These are phyloP conservation scores for Acorus gramineus DNA, from an alignment of 106 monocot species.

Conservation along the genomic window DNA sequence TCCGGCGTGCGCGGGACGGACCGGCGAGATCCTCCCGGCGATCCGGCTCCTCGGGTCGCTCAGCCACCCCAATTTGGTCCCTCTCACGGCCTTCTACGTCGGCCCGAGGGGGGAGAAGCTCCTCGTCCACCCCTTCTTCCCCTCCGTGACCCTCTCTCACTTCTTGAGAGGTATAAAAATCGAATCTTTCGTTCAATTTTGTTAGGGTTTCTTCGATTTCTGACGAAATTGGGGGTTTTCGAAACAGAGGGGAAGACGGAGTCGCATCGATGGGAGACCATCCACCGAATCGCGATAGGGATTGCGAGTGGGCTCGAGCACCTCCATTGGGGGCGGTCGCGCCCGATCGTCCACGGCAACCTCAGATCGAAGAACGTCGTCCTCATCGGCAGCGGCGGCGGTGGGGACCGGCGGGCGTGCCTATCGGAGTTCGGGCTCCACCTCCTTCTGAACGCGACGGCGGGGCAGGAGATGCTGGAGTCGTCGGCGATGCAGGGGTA, in stretches of 20 bases:
- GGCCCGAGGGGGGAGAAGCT: slow-evolving; percentile 92
- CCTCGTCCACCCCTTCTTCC: slow-evolving; percentile 71
- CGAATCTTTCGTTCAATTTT: background rate
- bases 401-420: slow-evolving; percentile 36
- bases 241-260: slow-evolving; percentile 48
- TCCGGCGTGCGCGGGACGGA: slow-evolving; percentile 46
- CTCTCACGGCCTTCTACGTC: slow-evolving; percentile 67
- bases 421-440: slow-evolving; percentile 81
- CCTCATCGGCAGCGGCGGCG: slow-evolving; percentile 3
- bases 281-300: slow-evolving; percentile 51
- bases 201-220: background rate
- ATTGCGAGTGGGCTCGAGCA: slow-evolving; percentile 79
- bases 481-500: slow-evolving; percentile 53
- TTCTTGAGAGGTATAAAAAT: slow-evolving; percentile 54
- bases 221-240: background rate
- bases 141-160: slow-evolving; percentile 40
- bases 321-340: slow-evolving; percentile 57
- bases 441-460: slow-evolving; percentile 49
- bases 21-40: slow-evolving; percentile 36
- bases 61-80: slow-evolving; percentile 72
- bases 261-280: slow-evolving; percentile 65
- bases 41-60: slow-evolving; percentile 38
- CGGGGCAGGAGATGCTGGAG: slow-evolving; percentile 79
- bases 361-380: slow-evolving; percentile 79
- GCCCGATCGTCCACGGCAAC: slow-evolving; percentile 78